Conservation (phyloP, 2,329 filamentous ascomycete species). For the Dactylonectria macrodidyma region DNA sequence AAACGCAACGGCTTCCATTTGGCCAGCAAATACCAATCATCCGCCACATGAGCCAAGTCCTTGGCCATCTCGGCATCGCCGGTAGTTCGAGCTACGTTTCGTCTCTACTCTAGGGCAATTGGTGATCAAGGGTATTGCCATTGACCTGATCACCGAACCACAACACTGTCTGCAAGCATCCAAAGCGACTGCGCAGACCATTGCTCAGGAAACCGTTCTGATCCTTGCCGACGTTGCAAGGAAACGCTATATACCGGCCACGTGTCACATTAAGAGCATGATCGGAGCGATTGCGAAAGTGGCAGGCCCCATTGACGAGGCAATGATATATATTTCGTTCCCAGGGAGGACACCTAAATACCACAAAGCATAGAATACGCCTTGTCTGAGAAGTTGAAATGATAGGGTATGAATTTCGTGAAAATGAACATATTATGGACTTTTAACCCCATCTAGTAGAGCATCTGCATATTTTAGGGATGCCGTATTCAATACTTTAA, state of each 20-base stretch:
- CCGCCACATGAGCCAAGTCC: constrained; percentile 11
- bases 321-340: constrained; percentile 7
- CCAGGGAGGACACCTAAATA: not conserved
- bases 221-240: not conserved
- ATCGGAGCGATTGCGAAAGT: constrained; percentile 13
- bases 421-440: too few species aligned
- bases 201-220: not conserved
- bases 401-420: too few species aligned
- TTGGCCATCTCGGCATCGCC: not conserved
- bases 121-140: constrained; percentile 6
- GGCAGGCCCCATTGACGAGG: not conserved
- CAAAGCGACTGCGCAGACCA: not conserved
- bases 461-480: too few species aligned
- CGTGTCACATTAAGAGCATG: constrained; percentile 4
- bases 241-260: constrained; percentile 3
- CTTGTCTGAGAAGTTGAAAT: too few species aligned
- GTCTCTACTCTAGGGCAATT: not conserved
- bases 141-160: constrained; percentile 15
- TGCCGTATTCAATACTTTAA: too few species aligned
- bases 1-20: not conserved
- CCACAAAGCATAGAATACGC: too few species aligned
- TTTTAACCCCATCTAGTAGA: too few species aligned
- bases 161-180: constrained; percentile 3
- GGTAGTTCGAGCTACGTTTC: not conserved
- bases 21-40: constrained; percentile 12